phyloP scores from a whole-genome alignment of 257 asterid species.

The Solanum clarkiae region DNA sequence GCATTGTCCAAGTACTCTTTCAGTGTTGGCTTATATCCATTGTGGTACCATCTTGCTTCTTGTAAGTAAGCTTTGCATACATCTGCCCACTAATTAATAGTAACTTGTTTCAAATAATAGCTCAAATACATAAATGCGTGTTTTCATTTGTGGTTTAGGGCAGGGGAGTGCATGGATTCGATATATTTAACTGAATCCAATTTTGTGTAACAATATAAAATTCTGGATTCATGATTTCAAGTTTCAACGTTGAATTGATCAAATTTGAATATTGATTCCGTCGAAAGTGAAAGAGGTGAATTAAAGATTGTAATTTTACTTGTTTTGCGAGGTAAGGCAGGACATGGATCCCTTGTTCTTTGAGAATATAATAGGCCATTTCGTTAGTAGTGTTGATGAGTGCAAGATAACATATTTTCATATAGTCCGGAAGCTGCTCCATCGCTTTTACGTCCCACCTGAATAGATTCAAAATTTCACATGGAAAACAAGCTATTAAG shows the following conservation, averaged over 20 bases:
- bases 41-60: slow-evolving; percentile 29
- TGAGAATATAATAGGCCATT: slow-evolving; percentile 6
- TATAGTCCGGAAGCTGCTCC: slow-evolving; percentile 10
- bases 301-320: not conserved
- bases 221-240: no score
- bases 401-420: slow-evolving; percentile 3
- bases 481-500: not conserved
- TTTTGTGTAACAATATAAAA: not conserved
- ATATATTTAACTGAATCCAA: no score
- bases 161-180: no score
- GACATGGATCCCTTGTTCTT: not conserved
- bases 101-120: not conserved
- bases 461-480: not conserved
- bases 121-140: not conserved
- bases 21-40: slow-evolving; percentile 10
- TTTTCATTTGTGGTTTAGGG: not conserved
- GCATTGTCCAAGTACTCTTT: slow-evolving; percentile 26
- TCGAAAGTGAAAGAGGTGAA: not conserved
- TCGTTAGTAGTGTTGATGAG: slow-evolving; percentile 5
- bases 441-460: slow-evolving; percentile 13
- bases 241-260: no score
- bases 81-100: slow-evolving; percentile 18
- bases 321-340: not conserved
- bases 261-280: not conserved
- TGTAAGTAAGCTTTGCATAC: slow-evolving; percentile 5